A percentile compares a stretch with the other conserved stretches of the same genome.
These are phyloP conservation scores for Pedinophyceae sp. DNA, from an alignment of 139 green algal species.

Conservation along the genomic window DNA sequence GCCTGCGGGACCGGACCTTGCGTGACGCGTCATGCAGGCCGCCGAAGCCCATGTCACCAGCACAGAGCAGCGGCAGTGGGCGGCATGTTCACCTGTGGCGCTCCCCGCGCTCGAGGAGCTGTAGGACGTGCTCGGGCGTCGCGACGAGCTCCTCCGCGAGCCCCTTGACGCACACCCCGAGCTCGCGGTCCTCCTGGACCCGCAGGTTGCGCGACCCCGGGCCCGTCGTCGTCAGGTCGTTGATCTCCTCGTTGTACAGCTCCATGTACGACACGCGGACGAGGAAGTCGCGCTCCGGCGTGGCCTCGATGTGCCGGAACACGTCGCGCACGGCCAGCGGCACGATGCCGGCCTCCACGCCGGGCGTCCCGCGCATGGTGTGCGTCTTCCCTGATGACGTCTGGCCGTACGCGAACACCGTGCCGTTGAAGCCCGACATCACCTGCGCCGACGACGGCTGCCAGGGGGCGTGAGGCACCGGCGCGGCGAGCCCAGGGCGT, in stretches of 20 bases:
- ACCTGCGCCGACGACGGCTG: no score
- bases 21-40: no score
- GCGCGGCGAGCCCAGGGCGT: no score
- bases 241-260: conserved; percentile 97
- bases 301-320: conserved; percentile 50
- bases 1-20: no score
- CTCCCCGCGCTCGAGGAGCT: conserved; percentile 61
- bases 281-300: conserved; percentile 68
- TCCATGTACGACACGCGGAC: conserved; percentile 95
- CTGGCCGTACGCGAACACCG: conserved; percentile 94
- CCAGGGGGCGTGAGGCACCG: not conserved
- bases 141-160: conserved; percentile 87
- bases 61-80: no score
- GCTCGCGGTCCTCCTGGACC: conserved; percentile 68
- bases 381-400: conserved; percentile 88
- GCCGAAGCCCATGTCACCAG: no score
- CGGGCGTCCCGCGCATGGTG: conserved; percentile 69
- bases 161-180: conserved; percentile 74
- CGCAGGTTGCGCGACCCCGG: conserved; percentile 57
- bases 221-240: conserved; percentile 80
- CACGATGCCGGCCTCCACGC: conserved; percentile 60
- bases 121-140: conserved; percentile 55
- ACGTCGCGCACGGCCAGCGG: conserved; percentile 57
- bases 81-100: no score
- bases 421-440: conserved; percentile 74